Evolutionary conservation across 768 basidiomycete species (phyloP).

Genomic region (Candolleomyces eurysporus): DNA sequence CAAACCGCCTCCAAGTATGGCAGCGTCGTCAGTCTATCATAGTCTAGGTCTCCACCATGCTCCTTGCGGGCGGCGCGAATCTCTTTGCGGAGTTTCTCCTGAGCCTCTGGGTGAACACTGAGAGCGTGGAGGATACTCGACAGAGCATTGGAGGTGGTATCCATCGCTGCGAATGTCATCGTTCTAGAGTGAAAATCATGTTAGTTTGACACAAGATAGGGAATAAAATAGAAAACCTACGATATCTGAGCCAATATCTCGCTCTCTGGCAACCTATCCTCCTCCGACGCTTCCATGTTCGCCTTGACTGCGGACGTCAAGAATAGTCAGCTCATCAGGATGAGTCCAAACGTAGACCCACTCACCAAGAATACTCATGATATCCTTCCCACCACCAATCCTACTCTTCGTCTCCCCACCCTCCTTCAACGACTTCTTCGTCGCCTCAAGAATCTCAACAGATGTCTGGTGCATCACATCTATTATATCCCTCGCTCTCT

Average conservation of each 20-base stretch:
- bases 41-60: conserved; percentile 27
- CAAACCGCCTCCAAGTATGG: conserved; percentile 37
- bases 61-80: conserved; percentile 21
- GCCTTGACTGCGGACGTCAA: conserved; percentile 26
- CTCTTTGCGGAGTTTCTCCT: conserved; percentile 20
- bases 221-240: conserved; percentile 15
- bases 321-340: background rate
- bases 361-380: conserved; percentile 12
- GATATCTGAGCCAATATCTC: conserved; percentile 34
- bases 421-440: conserved; percentile 1
- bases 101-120: conserved; percentile 15
- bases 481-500: conserved; percentile 31
- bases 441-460: conserved; percentile 17
- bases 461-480: conserved; percentile 36
- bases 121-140: conserved; percentile 18
- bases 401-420: conserved; percentile 3
- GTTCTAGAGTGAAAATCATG: too few species aligned
- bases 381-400: conserved; percentile 11
- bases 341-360: background rate
- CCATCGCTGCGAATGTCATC: conserved; percentile 23
- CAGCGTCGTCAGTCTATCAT: conserved; percentile 34
- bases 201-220: too few species aligned
- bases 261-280: conserved; percentile 31
- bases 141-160: conserved; percentile 22
- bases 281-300: conserved; percentile 31